phyloP scores from a whole-genome alignment of 2,329 filamentous ascomycete species.

The Immersiporthe knoxdaviesiana region DNA sequence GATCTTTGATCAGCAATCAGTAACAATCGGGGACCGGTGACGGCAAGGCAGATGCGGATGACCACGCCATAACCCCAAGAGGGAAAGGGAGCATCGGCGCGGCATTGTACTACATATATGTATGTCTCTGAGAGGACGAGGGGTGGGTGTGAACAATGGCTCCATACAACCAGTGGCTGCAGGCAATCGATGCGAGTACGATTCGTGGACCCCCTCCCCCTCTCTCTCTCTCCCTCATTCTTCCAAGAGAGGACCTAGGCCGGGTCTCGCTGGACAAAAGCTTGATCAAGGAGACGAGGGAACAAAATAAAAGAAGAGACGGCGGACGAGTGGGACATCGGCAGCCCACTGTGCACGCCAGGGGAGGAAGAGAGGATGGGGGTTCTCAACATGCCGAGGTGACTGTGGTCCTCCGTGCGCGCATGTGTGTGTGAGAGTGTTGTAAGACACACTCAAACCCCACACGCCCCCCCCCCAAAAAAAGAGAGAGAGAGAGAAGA shows the following conservation, averaged over 20 bases:
- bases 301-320: not conserved
- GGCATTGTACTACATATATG: slow-evolving; percentile 9
- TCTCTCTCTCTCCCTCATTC: not conserved
- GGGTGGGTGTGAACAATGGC: not conserved
- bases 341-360: not conserved
- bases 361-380: not conserved
- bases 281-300: not conserved
- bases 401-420: not conserved
- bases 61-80: not conserved
- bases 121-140: not conserved
- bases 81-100: not conserved
- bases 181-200: slow-evolving; percentile 3
- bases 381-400: not conserved
- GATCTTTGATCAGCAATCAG: not conserved
- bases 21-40: not conserved
- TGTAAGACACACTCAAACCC: no score
- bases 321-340: not conserved
- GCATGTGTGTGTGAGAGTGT: not conserved
- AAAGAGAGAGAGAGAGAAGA: no score
- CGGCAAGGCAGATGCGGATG: not conserved
- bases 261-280: not conserved
- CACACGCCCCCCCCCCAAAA: no score
- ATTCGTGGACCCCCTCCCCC: not conserved
- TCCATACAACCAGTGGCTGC: slow-evolving; percentile 6
- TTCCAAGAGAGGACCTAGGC: no score